Base-by-base conservation (phyloP, 1,284 basidiomycete genomes). In the Takashimella tepidaria region DNA sequence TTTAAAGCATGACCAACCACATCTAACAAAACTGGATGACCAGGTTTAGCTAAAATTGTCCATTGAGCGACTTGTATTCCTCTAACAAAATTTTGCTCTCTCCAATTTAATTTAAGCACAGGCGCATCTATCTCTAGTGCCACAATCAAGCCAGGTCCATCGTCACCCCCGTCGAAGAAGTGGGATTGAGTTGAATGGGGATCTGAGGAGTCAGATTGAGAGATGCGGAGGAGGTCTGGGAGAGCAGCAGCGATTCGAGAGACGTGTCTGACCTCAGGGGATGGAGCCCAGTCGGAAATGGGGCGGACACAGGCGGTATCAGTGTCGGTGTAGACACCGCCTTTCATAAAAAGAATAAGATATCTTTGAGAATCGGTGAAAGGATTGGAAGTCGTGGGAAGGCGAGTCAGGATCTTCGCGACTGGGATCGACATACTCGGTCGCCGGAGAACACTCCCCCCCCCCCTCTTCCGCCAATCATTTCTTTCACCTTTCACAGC, bases 291-390 rank as follows among this genome's bases (percentile, higher is more conserved):
- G 8, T 56, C 27, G 10, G 19, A 19, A 20, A 70, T 41, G 5
- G 64, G 55, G 3, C 52, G 54, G n/a, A 68, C 49, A 41, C 56
- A 57, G 4, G 56, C 58, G 31, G 76, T 77, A 56, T 77, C 76
- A 20, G 70, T 73, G 52, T 77, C 76, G 13, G 66, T 57, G 60
- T 77, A 77, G 48, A 77, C 72, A 2, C 76, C 76, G 27, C 76
- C 76, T 41, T 68, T 54, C 6, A 76, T 48, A 11, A 70, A 54
- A 1, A 76, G 52, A 2, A 76, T 46, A 16, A 76, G 67, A 48
- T 77, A 77, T 5, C 76, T 37, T 8, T 37, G 31, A n/a, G n/a
- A n/a, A n/a, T n/a, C n/a, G n/a, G n/a, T n/a, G n/a, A n/a, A n/a
- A n/a, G n/a, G n/a, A n/a, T n/a, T n/a, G n/a, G n/a, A n/a, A n/a